Evolutionary conservation across 768 basidiomycete species (phyloP).

Genomic region (Mycena rosella): DNA sequence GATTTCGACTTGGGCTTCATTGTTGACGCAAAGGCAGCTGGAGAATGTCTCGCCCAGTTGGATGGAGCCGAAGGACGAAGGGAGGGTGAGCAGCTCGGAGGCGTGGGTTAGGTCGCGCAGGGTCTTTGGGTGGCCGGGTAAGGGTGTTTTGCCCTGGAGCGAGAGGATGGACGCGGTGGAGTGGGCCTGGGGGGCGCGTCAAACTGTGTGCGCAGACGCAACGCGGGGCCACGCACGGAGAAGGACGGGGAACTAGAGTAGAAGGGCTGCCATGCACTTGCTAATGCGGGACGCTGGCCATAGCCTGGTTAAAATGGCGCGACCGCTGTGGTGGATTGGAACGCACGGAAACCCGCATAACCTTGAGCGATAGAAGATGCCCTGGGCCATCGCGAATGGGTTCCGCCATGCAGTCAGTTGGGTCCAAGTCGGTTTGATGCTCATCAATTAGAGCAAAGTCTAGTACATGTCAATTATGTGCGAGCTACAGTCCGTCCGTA

Average conservation of each 20-base stretch:
- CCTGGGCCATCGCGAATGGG: slow-evolving; percentile 61
- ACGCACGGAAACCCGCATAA: slow-evolving; percentile 89
- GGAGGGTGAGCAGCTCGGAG: slow-evolving; percentile 84
- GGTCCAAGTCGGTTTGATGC: not conserved
- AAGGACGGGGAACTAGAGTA: slow-evolving; percentile 87
- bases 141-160: slow-evolving; percentile 77
- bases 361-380: slow-evolving; percentile 84
- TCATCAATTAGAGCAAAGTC: not conserved
- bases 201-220: slow-evolving; percentile 2
- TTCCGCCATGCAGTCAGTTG: slow-evolving; percentile 24
- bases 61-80: slow-evolving; percentile 86
- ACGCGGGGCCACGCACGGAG: slow-evolving; percentile 60
- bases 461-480: too few species aligned
- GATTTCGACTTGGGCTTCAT: slow-evolving; percentile 75
- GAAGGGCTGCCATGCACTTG: slow-evolving; percentile 87
- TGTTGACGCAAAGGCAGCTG: slow-evolving; percentile 85
- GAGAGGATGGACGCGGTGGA: slow-evolving; percentile 84
- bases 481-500: slow-evolving; percentile 7
- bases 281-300: slow-evolving; percentile 81
- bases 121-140: slow-evolving; percentile 85
- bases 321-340: not conserved
- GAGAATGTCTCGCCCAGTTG: slow-evolving; percentile 93
- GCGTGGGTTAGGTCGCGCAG: slow-evolving; percentile 85
- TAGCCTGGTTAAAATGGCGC: slow-evolving; percentile 14
- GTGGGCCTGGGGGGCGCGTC: slow-evolving; percentile 59